Evolutionary conservation across 208 protist species (phyloP), one percentile per base, ranked within the genome.

Genomic region (Leptomonas seymouri): DNA sequence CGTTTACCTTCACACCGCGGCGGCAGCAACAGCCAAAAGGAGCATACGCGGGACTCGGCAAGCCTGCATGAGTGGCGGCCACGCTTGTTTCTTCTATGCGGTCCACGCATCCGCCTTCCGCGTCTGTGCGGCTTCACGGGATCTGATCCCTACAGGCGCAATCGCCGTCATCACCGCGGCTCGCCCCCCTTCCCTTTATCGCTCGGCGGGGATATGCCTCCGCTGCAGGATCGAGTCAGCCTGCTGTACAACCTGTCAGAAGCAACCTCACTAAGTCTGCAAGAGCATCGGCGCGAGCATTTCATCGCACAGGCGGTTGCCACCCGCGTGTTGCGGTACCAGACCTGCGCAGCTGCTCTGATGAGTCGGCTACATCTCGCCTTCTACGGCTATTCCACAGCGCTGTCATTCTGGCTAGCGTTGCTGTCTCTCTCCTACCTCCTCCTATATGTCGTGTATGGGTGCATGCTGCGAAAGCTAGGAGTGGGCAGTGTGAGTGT

Each of bases 161-260:
- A 58, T 18, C 51, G 20, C 15, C 30, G 31, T 39, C 9, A 46
- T 16, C 23, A 44, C 39, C 45, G 31, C 45, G 18, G 64, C 45
- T 55, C 63, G 21, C 41, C 49, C 53, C 45, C 55, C 41, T 50
- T 75, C 23, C 42, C 69, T 9, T 27, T 60, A 1, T 18, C 12
- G n/a, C 39, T 55, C 6, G 61, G 64, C 28, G 34, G 46, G 36
- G 16, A 59, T 39, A 42, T 75, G 42, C 79, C 79, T 1, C 70
- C 72, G 25, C 23, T 72, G 18, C 63, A 78, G 9, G 45, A 76
- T 4, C 66, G 64, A 18, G 63, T 76, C 11, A 80, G 67, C 36
- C 73, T 91, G 54, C 60, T 88, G 16, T 84, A 91, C 70, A 31
- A 55, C 15, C 65, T 86, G 25, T 78, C 71, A 0, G 85, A 87